A percentile compares a stretch with the other conserved stretches of the same genome.
Conservation (phyloP, 2,329 filamentous ascomycete species). For the Teratosphaeria viscida region DNA sequence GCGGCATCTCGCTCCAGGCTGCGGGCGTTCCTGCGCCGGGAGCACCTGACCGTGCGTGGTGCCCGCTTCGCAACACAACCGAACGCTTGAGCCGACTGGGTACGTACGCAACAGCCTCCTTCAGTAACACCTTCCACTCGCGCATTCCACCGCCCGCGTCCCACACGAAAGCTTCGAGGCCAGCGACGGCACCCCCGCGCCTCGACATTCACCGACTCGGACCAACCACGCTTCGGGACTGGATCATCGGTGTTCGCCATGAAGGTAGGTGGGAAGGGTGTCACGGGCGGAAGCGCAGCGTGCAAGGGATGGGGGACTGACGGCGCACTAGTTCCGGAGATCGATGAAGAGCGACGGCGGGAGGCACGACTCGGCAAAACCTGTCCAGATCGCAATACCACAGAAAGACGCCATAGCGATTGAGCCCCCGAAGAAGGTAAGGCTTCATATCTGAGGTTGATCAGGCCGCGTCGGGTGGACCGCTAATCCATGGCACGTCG, state of each 20-base stretch:
- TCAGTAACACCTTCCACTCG: neutral
- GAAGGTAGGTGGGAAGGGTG: neutral
- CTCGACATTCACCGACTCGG: neutral
- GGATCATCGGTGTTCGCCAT: neutral
- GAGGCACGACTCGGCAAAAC: constrained; percentile 55
- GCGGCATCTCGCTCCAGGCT: neutral
- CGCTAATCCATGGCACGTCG: neutral
- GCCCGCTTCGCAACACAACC: neutral
- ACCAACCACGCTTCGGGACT: neutral
- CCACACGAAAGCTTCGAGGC: neutral
- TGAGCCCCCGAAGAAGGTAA: constrained; percentile 83
- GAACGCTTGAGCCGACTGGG: neutral
- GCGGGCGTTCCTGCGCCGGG: neutral
- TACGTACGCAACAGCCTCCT: neutral
- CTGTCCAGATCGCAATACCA: constrained; percentile 63
- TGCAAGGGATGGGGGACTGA: constrained; percentile 9
- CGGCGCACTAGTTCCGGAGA: constrained; percentile 50
- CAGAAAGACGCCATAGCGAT: constrained; percentile 83
- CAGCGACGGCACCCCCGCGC: neutral
- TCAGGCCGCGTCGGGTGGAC: neutral
- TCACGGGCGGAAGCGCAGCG: neutral
- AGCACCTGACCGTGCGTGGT: neutral
- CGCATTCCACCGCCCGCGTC: neutral
- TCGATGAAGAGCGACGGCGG: constrained; percentile 72
- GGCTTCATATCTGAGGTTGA: constrained; percentile 11